phyloP scores from a whole-genome alignment of 2,329 filamentous ascomycete genomes.

The Apiospora marii region DNA sequence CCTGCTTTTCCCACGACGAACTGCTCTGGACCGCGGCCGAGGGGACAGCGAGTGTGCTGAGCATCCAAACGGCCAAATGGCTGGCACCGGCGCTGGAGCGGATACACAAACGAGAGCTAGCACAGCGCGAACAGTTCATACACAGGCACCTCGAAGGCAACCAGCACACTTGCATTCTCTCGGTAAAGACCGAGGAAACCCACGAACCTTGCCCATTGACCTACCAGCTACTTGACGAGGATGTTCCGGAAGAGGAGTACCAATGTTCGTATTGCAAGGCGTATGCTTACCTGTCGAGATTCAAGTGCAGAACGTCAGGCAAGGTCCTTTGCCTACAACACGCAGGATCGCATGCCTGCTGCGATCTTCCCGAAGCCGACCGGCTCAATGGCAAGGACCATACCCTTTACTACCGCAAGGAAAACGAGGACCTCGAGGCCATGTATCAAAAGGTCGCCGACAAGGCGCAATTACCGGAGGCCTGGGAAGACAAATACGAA shows the following conservation, averaged over 20 bases:
- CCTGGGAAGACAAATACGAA: slow-evolving; percentile 90
- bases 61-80: slow-evolving; percentile 94
- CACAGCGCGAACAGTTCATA: slow-evolving; percentile 73
- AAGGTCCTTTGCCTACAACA: slow-evolving; percentile 86
- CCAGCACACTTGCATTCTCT: slow-evolving; percentile 63
- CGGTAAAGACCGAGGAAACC: slow-evolving; percentile 46
- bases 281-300: slow-evolving; percentile 89
- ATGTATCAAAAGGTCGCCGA: slow-evolving; percentile 81
- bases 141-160: slow-evolving; percentile 65
- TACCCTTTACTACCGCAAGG: slow-evolving; percentile 78
- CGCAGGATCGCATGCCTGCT: slow-evolving; percentile 82
- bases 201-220: slow-evolving; percentile 64
- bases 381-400: slow-evolving; percentile 77
- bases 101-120: slow-evolving; percentile 76
- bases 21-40: slow-evolving; percentile 89
- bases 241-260: slow-evolving; percentile 90
- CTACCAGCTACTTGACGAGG: slow-evolving; percentile 72
- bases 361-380: slow-evolving; percentile 70
- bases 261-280: slow-evolving; percentile 92
- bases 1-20: slow-evolving; percentile 98
- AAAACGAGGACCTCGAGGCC: slow-evolving; percentile 71
- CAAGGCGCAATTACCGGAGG: slow-evolving; percentile 84
- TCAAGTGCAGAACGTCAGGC: slow-evolving; percentile 81
- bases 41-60: slow-evolving; percentile 71
- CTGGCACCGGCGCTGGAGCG: slow-evolving; percentile 85